Evolutionary conservation across 129 eudicot species (phyloP), one percentile per base, ranked within the genome.

Genomic region (Artemisia tridentata): DNA sequence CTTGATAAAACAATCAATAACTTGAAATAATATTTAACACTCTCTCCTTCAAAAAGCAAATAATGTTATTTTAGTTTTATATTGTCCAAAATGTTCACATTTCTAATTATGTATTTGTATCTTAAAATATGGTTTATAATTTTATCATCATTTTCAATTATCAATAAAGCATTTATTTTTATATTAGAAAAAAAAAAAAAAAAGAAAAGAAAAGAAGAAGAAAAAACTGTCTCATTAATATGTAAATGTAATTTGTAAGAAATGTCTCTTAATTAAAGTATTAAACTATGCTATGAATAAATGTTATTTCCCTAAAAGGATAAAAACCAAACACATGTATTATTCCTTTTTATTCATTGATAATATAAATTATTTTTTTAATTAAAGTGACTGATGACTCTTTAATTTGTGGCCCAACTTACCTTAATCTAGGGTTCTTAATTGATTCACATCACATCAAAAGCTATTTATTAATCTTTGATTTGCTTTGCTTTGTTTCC

Each of bases 351-450:
- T 34, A 43, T 54, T 16, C 19, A 14, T 53, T 53, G 17, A 16
- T 53, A 4, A 16, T 2, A 1, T 17, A 18, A 11, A 65, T 43
- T n/a, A 64, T 6, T 31, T 34, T 34, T 34, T 34, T 34, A 34
- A 49, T 15, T 73, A 62, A 61, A 50, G 70, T 62, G 41, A 49
- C 56, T 20, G 12, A 11, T 49, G 29, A 62, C 61, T 61, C 52
- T 73, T 62, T 67, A 67, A 53, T 15, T 23, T 73, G 77, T 63
- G 77, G 62, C 49, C 69, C 62, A 62, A 17, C 63, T 49, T 62
- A 72, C 70, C 51, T 73, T 73, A 73, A 73, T 31, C 63, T 63
- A 6, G 77, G 70, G 53, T 73, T 73, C 51, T 18, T 62, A 50
- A 62, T 73, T 50, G 63, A 63, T 73, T 63, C 60, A 63, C 51